Conservation (phyloP, 23 red algal genomes). For the Gracilaria caudata region DNA sequence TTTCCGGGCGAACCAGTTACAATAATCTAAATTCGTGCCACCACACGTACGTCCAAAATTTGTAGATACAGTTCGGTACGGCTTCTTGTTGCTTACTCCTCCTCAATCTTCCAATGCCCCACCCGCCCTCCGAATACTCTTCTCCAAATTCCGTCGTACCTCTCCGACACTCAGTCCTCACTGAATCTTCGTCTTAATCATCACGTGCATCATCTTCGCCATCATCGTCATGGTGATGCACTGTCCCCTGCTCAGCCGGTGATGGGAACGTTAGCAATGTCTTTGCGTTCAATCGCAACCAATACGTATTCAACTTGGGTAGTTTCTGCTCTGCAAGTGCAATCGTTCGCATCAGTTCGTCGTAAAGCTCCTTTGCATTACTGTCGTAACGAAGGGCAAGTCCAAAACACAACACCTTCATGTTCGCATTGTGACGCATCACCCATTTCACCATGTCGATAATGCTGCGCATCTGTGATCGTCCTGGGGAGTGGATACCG, state of each 20-base stretch:
- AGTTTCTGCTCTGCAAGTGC: background rate
- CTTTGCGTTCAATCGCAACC: background rate
- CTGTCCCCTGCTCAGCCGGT: background rate
- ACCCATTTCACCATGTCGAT: constrained; percentile 1
- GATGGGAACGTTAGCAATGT: background rate
- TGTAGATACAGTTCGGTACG: too few species aligned
- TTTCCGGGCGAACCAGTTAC: too few species aligned
- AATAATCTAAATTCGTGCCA: too few species aligned
- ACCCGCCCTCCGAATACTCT: too few species aligned
- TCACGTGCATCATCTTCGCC: background rate
- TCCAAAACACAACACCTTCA: constrained; percentile 11
- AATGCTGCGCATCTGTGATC: constrained; percentile 9
- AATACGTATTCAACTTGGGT: background rate
- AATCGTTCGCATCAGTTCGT: background rate
- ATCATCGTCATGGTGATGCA: background rate
- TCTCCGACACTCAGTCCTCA: background rate
- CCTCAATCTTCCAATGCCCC: too few species aligned
- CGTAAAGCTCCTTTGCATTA: background rate
- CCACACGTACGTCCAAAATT: too few species aligned
- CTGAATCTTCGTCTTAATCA: too few species aligned
- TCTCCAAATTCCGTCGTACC: background rate
- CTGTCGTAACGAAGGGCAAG: background rate
- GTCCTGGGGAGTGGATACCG: background rate
- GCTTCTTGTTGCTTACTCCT: too few species aligned
- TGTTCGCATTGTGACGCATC: background rate